Evolutionary conservation across 2,329 filamentous ascomycete genomes (phyloP).

Genomic region (Fusarium sp.): DNA sequence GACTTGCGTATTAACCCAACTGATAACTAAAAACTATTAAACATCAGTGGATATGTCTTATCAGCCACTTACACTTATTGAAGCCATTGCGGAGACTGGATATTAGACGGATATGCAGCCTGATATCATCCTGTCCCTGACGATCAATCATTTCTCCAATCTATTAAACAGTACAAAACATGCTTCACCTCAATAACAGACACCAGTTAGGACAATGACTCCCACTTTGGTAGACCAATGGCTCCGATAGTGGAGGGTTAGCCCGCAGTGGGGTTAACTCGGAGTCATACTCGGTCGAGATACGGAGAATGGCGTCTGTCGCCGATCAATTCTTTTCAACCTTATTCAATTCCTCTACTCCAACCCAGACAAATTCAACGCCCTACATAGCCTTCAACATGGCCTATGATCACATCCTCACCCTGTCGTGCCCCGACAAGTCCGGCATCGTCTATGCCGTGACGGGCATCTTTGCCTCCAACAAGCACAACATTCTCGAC

Average conservation of each 20-base stretch:
- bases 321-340: conserved; percentile 23
- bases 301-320: conserved; percentile 11
- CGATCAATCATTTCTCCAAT: conserved; percentile 2
- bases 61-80: neutral
- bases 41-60: conserved; percentile 9
- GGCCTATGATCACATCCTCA: conserved; percentile 78
- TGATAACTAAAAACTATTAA: too few species aligned
- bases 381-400: conserved; percentile 50
- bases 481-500: conserved; percentile 86
- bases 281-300: conserved; percentile 39
- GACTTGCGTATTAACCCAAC: too few species aligned
- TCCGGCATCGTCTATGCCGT: conserved; percentile 89
- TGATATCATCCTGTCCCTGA: neutral
- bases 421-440: conserved; percentile 87
- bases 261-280: conserved; percentile 50
- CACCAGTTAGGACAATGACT: too few species aligned
- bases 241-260: conserved; percentile 46
- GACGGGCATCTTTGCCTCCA: conserved; percentile 80
- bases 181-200: too few species aligned
- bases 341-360: neutral
- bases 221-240: too few species aligned
- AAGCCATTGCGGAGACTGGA: conserved; percentile 25
- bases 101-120: conserved; percentile 20
- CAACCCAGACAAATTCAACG: conserved; percentile 1
- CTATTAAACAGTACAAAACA: neutral